Conservation (phyloP, 73 alveolate species). For the Tetrahymena elliotti region DNA sequence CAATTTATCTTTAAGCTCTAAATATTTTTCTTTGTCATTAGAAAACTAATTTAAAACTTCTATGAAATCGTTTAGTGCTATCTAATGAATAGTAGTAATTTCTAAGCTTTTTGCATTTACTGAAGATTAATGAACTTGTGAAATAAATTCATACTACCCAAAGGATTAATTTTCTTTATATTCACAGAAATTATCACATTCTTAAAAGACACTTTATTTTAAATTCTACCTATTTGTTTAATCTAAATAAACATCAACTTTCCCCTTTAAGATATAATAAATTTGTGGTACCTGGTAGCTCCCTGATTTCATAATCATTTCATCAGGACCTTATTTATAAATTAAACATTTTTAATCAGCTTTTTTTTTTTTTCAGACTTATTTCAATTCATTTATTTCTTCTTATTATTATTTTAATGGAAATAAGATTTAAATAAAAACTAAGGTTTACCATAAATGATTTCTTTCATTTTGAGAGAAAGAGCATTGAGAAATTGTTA, state of each 20-base stretch:
- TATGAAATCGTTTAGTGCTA: neutral
- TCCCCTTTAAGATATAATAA: neutral
- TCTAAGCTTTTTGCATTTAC: neutral
- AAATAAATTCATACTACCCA: neutral
- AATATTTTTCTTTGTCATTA: neutral
- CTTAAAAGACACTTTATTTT: neutral
- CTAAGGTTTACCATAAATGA: neutral
- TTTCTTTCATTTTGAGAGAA: neutral
- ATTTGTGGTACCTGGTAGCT: neutral
- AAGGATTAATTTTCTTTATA: neutral
- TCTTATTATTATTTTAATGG: neutral
- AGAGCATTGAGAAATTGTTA: neutral
- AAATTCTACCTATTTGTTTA: neutral
- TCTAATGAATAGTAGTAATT: neutral
- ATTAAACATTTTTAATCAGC: too few relatives aligned
- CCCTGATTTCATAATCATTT: neutral
- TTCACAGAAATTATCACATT: neutral
- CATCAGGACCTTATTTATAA: neutral
- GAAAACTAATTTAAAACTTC: neutral
- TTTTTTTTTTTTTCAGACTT: too few relatives aligned
- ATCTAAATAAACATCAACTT: neutral
- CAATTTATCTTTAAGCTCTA: neutral
- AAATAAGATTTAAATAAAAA: too few relatives aligned
- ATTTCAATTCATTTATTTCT: too few relatives aligned
- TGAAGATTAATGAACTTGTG: neutral